Evolutionary conservation across 345 rosid species (phyloP).

Genomic region (Aethionema arabicum): DNA sequence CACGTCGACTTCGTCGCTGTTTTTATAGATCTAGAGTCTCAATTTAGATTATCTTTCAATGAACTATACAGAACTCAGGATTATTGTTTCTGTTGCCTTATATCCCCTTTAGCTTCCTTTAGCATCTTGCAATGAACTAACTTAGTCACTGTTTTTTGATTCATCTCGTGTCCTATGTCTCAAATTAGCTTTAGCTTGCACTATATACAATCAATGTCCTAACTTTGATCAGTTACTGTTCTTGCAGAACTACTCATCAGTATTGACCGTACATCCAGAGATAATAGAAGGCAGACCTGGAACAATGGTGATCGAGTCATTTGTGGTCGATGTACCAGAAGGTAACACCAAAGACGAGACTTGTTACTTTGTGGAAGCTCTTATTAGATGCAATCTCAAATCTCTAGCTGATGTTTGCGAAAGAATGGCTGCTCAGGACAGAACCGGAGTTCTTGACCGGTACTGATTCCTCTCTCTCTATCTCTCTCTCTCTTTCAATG

Average conservation of each 20-base stretch:
- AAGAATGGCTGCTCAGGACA: constrained; percentile 73
- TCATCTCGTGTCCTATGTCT: background rate
- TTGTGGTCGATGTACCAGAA: constrained; percentile 84
- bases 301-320: constrained; percentile 87
- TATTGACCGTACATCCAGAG: constrained; percentile 87
- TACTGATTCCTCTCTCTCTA: constrained; percentile 22
- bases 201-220: background rate
- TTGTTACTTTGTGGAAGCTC: constrained; percentile 79
- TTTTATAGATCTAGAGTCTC: too few species aligned
- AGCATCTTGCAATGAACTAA: background rate
- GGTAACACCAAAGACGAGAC: constrained; percentile 91
- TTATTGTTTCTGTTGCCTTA: too few species aligned
- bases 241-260: constrained; percentile 82
- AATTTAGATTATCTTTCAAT: too few species aligned
- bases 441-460: constrained; percentile 32
- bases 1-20: too few species aligned
- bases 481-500: background rate
- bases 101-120: background rate
- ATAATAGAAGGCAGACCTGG: constrained; percentile 74
- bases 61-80: too few species aligned
- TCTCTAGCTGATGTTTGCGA: constrained; percentile 82
- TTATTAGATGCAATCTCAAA: constrained; percentile 82
- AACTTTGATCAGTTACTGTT: constrained; percentile 1
- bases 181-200: too few species aligned
- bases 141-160: background rate